Percentiles rank a stretch among this genome's conserved stretches.
Conservation (phyloP, 108 stramenopile species). For the Cyclotella choctawhatcheeana region DNA sequence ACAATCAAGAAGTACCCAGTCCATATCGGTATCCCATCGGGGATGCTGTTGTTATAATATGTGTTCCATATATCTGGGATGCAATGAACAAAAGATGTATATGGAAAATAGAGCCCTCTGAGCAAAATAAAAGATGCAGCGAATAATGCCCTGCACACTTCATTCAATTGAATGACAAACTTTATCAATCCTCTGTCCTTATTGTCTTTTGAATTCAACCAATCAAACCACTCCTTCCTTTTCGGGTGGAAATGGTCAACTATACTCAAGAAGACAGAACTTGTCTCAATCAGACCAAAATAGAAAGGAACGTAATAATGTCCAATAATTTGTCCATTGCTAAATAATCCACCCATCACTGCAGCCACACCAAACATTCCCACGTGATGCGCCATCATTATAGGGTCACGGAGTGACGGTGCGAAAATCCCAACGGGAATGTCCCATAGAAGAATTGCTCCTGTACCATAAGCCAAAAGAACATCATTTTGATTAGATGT, state of each 20-base stretch:
- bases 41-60: conserved; percentile 1
- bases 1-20: conserved; percentile 36
- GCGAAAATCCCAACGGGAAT: conserved; percentile 47
- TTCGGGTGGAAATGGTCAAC: conserved; percentile 78
- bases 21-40: conserved; percentile 47
- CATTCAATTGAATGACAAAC: conserved; percentile 36
- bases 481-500: conserved; percentile 17
- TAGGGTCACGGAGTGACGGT: conserved; percentile 41
- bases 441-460: conserved; percentile 67
- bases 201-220: conserved; percentile 31
- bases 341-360: conserved; percentile 50
- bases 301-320: conserved; percentile 68
- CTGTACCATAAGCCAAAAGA: conserved; percentile 35
- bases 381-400: conserved; percentile 66
- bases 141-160: conserved; percentile 49
- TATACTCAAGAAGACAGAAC: conserved; percentile 60
- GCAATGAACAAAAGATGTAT: conserved; percentile 28
- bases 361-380: conserved; percentile 62
- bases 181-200: background rate
- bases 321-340: conserved; percentile 38
- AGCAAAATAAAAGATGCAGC: conserved; percentile 58
- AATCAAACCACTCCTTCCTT: conserved; percentile 53
- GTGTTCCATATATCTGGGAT: conserved; percentile 50
- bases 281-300: conserved; percentile 74
- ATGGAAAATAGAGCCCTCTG: conserved; percentile 69